A percentile compares a stretch with the other conserved stretches of the same genome.
Conservation (phyloP, 2,329 filamentous ascomycete genomes). For the Periconia macrospinosa region DNA sequence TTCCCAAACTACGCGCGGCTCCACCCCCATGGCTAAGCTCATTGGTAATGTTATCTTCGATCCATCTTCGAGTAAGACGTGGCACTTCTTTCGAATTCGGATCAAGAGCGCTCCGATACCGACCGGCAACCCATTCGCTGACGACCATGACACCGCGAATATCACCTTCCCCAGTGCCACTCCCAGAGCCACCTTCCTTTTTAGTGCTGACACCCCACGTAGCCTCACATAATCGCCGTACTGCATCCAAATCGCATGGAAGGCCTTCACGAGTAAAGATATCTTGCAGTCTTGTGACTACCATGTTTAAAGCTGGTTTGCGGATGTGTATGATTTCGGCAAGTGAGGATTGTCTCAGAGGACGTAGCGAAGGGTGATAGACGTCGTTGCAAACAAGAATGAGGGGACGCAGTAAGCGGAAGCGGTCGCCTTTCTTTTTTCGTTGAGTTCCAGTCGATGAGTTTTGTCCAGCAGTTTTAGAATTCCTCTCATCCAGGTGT, state of each 20-base stretch:
- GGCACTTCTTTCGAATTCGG: constrained; percentile 41
- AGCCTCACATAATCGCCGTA: constrained; percentile 79
- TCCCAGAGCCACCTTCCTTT: constrained; percentile 63
- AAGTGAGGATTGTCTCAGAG: constrained; percentile 78
- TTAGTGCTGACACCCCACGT: constrained; percentile 77
- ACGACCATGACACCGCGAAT: constrained; percentile 84
- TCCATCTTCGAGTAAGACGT: constrained; percentile 72
- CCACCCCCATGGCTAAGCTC: constrained; percentile 72
- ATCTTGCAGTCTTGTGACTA: constrained; percentile 75
- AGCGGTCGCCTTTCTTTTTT: constrained; percentile 81
- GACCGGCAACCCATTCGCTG: constrained; percentile 80
- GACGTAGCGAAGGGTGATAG: constrained; percentile 86
- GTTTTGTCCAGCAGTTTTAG: constrained; percentile 42
- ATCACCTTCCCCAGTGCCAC: constrained; percentile 70
- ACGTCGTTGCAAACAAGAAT: constrained; percentile 97
- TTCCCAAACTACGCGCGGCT: constrained; percentile 69
- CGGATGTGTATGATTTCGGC: constrained; percentile 92
- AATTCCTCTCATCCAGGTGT: constrained; percentile 82
- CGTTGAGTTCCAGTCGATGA: constrained; percentile 43
- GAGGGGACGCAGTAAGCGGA: constrained; percentile 82
- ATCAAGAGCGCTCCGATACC: constrained; percentile 56
- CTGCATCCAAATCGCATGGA: constrained; percentile 83
- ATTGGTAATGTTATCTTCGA: constrained; percentile 70
- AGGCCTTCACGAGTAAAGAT: constrained; percentile 92
- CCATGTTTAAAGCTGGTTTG: constrained; percentile 83